phyloP scores from a whole-genome alignment of 306 rosid genomes.

The Corylus americana region DNA sequence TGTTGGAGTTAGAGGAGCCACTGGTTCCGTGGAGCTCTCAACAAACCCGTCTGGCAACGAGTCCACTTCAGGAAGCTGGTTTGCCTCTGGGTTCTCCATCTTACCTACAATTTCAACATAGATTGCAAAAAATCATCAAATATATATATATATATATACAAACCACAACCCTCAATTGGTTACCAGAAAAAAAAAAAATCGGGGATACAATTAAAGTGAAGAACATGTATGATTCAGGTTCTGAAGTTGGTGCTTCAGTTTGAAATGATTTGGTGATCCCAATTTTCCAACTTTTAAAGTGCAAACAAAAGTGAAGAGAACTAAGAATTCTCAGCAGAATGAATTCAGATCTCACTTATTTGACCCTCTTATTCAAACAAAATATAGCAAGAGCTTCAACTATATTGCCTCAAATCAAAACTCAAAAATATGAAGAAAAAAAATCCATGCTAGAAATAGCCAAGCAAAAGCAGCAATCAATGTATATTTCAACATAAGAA shows the following conservation, averaged over 20 bases:
- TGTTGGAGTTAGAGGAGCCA: conserved; percentile 64
- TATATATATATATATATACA: background rate
- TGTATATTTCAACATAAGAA: background rate
- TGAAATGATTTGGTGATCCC: conserved; percentile 16
- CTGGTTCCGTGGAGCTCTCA: conserved; percentile 65
- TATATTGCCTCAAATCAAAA: background rate
- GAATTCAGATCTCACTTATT: background rate
- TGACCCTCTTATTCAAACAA: background rate
- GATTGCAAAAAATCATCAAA: conserved; percentile 26
- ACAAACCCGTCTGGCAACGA: conserved; percentile 92
- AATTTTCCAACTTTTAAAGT: background rate
- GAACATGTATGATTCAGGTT: background rate
- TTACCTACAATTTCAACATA: conserved; percentile 45
- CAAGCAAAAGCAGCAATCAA: background rate
- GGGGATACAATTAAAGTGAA: conserved; percentile 9
- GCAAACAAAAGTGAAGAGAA: background rate
- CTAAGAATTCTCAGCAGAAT: background rate
- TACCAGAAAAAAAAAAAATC: background rate
- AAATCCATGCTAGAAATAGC: too few species aligned
- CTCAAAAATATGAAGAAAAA: background rate
- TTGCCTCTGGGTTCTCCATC: conserved; percentile 76
- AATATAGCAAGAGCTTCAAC: background rate
- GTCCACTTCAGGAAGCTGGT: conserved; percentile 91
- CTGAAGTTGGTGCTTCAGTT: conserved; percentile 4
- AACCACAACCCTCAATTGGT: conserved; percentile 11